Evolutionary conservation across 139 green algal genomes (phyloP).

Genomic region (Bryopsis sp.): DNA sequence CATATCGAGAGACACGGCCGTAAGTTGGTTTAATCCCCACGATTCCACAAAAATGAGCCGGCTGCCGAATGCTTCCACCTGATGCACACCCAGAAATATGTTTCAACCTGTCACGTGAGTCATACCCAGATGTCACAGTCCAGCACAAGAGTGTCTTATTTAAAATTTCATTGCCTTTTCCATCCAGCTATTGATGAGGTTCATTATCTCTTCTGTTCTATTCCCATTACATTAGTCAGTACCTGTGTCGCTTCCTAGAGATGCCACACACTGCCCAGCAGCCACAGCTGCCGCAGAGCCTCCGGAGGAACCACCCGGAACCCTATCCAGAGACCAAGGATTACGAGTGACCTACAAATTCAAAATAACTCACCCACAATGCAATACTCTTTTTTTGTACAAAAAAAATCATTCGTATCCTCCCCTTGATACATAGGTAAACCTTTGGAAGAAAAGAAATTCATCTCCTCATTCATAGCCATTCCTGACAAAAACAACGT

Average conservation of each 20-base stretch:
- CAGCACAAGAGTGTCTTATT: neutral
- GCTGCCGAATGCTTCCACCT: constrained; percentile 89
- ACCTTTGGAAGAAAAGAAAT: too few species aligned
- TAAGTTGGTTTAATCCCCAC: constrained; percentile 98
- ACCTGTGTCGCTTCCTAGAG: constrained; percentile 88
- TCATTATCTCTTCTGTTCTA: too few species aligned
- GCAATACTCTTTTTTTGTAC: too few species aligned
- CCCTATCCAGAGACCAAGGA: constrained; percentile 63
- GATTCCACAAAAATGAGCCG: constrained; percentile 89
- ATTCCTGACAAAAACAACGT: too few species aligned
- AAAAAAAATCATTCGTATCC: too few species aligned
- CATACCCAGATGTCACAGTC: neutral
- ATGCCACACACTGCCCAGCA: constrained; percentile 50
- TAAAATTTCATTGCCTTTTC: too few species aligned
- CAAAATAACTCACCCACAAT: neutral
- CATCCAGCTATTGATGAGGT: too few species aligned
- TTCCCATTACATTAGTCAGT: too few species aligned
- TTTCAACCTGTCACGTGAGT: too few species aligned
- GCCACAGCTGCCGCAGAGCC: constrained; percentile 90
- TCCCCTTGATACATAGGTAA: too few species aligned
- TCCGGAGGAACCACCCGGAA: constrained; percentile 90
- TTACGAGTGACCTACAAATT: constrained; percentile 54
- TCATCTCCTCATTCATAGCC: too few species aligned
- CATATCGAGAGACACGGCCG: constrained; percentile 77
- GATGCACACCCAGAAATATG: constrained; percentile 9